These are phyloP conservation scores for Taxillus chinensis DNA, from an alignment of 164 flowering plant species.

Conservation along the genomic window DNA sequence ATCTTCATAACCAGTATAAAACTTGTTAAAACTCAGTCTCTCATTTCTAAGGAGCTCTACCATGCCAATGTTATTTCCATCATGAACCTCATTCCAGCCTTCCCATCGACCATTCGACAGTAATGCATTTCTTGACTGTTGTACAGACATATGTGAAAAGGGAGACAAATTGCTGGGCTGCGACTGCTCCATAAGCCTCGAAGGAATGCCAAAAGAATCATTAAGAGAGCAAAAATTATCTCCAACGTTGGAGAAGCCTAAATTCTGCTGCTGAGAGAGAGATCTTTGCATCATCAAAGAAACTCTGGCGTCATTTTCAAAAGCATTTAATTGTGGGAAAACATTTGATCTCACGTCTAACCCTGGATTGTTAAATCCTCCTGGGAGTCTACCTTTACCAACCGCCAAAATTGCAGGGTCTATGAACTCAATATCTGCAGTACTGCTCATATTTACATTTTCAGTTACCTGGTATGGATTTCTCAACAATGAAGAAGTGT, in stretches of 20 bases:
- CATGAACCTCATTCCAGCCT: conserved; percentile 58
- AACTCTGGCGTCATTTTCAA: conserved; percentile 63
- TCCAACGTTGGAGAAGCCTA: conserved; percentile 36
- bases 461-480: conserved; percentile 31
- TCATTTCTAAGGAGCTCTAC: conserved; percentile 58
- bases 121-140: conserved; percentile 45
- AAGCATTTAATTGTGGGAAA: conserved; percentile 27
- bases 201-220: conserved; percentile 39
- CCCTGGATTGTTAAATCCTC: conserved; percentile 32
- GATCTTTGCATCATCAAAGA: conserved; percentile 65
- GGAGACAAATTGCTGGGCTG: conserved; percentile 37
- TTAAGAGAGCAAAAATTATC: conserved; percentile 32
- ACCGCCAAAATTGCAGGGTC: conserved; percentile 83
- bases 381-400: conserved; percentile 65
- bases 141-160: conserved; percentile 42
- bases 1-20: conserved; percentile 45
- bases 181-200: conserved; percentile 53
- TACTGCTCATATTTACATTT: conserved; percentile 23
- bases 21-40: conserved; percentile 46
- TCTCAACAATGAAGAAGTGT: conserved; percentile 29
- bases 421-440: conserved; percentile 48
- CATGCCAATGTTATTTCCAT: conserved; percentile 33
- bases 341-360: conserved; percentile 42
- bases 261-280: conserved; percentile 43
- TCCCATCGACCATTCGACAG: conserved; percentile 64